phyloP scores from a whole-genome alignment of 1,284 basidiomycete species.

The Phellinidium pouzarii region DNA sequence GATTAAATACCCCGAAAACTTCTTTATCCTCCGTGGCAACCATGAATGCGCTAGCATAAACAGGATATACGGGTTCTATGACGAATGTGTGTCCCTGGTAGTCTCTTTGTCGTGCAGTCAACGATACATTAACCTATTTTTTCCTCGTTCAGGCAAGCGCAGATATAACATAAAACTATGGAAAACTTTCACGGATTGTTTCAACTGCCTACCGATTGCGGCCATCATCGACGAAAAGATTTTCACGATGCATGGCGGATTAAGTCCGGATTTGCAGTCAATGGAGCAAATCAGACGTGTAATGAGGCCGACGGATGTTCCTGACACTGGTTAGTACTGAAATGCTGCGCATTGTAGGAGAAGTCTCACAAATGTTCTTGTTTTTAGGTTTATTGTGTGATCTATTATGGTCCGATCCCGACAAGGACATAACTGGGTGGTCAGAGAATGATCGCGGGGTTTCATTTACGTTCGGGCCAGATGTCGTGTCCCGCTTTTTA shows the following conservation, averaged over 20 bases:
- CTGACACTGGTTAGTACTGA: conserved; percentile 78
- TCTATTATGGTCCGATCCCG: conserved; percentile 97
- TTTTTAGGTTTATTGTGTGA: conserved; percentile 83
- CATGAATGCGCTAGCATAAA: conserved; percentile 95
- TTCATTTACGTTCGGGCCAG: conserved; percentile 97
- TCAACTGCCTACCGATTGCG: conserved; percentile 93
- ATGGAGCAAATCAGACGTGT: conserved; percentile 99
- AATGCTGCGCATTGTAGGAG: conserved; percentile 13
- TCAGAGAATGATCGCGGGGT: conserved; percentile 99
- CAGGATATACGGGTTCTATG: conserved; percentile 95
- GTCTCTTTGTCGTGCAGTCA: not conserved
- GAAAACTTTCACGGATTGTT: conserved; percentile 97
- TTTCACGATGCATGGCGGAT: conserved; percentile 89
- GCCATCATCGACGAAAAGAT: conserved; percentile 98
- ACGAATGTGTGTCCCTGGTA: conserved; percentile 71
- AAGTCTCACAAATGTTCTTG: not conserved
- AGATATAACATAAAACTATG: conserved; percentile 97
- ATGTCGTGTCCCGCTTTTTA: conserved; percentile 95
- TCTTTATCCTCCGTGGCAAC: conserved; percentile 92
- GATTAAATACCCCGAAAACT: conserved; percentile 99
- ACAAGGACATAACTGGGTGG: conserved; percentile 99
- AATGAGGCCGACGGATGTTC: conserved; percentile 98
- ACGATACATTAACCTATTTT: conserved; percentile 9
- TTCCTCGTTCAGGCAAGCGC: conserved; percentile 69
- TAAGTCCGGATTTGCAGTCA: conserved; percentile 95